Percentiles rank a stretch among this genome's conserved stretches.
phyloP scores from a whole-genome alignment of 306 rosid species.

The Sesbania bispinosa region DNA sequence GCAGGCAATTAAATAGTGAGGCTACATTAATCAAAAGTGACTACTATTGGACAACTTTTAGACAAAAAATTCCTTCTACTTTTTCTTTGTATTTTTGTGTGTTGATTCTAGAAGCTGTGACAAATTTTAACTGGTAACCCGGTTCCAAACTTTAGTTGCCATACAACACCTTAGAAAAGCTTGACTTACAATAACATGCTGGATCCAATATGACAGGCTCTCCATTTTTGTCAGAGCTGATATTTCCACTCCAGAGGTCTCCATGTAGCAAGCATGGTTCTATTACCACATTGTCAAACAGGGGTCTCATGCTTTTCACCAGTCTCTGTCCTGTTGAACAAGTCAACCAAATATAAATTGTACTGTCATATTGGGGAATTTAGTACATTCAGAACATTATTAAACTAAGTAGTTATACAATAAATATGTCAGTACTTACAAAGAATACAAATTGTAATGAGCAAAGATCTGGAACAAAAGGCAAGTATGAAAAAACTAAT shows the following conservation, averaged over 20 bases:
- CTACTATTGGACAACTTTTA: not conserved
- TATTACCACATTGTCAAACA: conserved; percentile 58
- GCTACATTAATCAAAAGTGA: not conserved
- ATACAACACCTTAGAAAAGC: not conserved
- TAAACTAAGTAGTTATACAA: not conserved
- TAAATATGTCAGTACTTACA: not conserved
- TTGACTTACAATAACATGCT: conserved; percentile 90
- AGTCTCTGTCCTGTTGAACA: conserved; percentile 68
- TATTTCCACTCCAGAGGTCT: conserved; percentile 96
- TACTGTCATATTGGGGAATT: not conserved
- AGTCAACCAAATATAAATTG: not conserved
- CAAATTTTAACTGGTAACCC: not conserved
- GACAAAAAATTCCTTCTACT: not conserved
- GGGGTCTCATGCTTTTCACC: conserved; percentile 61
- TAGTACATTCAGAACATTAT: not conserved
- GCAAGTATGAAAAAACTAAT: not conserved
- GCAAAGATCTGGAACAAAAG: not conserved
- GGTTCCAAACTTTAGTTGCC: not conserved
- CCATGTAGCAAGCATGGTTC: conserved; percentile 96
- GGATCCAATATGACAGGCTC: conserved; percentile 94
- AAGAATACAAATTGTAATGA: not conserved
- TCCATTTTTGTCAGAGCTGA: conserved; percentile 76
- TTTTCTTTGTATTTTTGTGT: not conserved
- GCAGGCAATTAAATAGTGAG: not conserved
- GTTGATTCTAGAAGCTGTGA: not conserved